A percentile compares a stretch with the other conserved stretches of the same genome.
phyloP scores from a whole-genome alignment of 1,284 basidiomycete genomes.

The Spongiforma sp. region DNA sequence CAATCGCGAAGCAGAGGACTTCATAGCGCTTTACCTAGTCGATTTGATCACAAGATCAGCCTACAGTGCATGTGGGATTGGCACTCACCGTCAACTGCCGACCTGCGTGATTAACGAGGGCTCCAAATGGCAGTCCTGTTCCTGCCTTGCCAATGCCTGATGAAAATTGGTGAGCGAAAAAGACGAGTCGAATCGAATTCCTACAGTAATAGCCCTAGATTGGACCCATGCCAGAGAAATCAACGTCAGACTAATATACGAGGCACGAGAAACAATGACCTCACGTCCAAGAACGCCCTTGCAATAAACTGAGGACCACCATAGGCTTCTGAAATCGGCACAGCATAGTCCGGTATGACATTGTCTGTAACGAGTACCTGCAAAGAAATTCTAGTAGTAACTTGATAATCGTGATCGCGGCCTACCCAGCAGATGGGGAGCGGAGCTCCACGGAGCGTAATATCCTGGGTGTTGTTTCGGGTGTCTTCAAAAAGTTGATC shows the following conservation, averaged over 20 bases:
- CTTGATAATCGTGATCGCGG: not conserved
- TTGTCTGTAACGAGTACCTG: conserved; percentile 36
- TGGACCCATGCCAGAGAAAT: not conserved
- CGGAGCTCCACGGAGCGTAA: conserved; percentile 23
- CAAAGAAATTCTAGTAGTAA: not conserved
- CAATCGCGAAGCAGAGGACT: conserved; percentile 33
- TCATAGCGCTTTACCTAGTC: conserved; percentile 34
- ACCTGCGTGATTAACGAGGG: conserved; percentile 26
- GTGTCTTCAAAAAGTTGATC: conserved; percentile 9
- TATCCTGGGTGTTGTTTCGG: conserved; percentile 17
- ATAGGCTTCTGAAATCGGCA: conserved; percentile 29
- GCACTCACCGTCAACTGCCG: conserved; percentile 31
- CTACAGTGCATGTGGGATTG: not conserved
- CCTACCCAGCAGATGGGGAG: conserved; percentile 34
- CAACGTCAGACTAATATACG: not conserved
- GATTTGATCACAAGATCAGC: not conserved
- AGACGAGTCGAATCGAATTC: not conserved
- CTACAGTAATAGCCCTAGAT: conserved; percentile 34
- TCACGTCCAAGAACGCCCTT: conserved; percentile 31
- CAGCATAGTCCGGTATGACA: conserved; percentile 34
- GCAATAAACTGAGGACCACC: conserved; percentile 37
- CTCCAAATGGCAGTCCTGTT: conserved; percentile 32
- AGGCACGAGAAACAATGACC: not conserved
- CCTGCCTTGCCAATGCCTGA: conserved; percentile 36
- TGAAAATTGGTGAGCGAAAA: not conserved